Conservation (phyloP, 139 green algal genomes). For the Chlorella sp. region DNA sequence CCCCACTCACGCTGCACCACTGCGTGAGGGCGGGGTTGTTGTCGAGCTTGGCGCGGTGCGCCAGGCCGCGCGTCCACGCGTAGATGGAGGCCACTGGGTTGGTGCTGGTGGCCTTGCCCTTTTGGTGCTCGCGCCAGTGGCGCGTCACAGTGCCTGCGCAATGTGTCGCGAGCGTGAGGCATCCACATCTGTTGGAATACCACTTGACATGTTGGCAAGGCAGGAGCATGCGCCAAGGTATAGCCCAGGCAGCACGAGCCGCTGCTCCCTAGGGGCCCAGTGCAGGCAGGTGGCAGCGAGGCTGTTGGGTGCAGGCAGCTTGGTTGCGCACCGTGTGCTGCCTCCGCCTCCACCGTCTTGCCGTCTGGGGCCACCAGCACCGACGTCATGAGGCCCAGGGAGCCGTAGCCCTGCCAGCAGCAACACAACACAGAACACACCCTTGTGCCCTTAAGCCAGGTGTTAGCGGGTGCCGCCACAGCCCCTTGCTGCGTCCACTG, state of each 20-base stretch:
- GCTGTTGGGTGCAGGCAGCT: too few relatives aligned
- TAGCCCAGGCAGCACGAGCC: too few relatives aligned
- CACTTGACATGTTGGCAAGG: too few relatives aligned
- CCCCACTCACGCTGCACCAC: conserved; percentile 50
- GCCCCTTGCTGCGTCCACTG: neutral
- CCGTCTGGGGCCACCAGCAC: conserved; percentile 92
- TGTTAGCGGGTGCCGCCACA: too few relatives aligned
- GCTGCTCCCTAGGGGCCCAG: too few relatives aligned
- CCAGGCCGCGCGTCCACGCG: conserved; percentile 90
- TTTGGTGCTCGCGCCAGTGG: conserved; percentile 94
- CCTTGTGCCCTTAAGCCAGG: neutral
- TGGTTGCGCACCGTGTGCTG: conserved; percentile 75
- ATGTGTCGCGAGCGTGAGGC: too few relatives aligned
- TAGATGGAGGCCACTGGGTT: conserved; percentile 96
- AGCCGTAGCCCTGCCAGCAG: conserved; percentile 73
- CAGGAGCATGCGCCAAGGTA: too few relatives aligned
- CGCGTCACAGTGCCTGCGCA: conserved; percentile 83
- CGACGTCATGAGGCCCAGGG: conserved; percentile 92
- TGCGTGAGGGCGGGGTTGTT: conserved; percentile 69
- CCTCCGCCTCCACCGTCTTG: conserved; percentile 91
- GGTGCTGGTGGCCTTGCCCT: conserved; percentile 88
- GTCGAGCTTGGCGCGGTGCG: conserved; percentile 88
- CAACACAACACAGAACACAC: neutral
- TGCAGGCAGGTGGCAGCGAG: too few relatives aligned
- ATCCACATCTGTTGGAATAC: too few relatives aligned